Conservation (phyloP, 176 grass and related monocot species). For the Lolium perenne region DNA sequence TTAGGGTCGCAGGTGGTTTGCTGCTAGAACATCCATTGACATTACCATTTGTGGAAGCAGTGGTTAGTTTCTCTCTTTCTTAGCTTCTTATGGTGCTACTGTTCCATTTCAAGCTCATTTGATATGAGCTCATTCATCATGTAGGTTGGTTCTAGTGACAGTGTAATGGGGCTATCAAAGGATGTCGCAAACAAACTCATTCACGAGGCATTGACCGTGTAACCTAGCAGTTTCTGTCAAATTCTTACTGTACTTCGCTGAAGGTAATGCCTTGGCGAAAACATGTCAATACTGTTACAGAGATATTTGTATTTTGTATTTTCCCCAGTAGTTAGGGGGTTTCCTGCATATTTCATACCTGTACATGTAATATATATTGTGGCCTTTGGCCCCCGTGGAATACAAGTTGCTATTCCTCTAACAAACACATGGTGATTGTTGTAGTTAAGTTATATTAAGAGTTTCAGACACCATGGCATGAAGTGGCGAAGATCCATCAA, state of each 20-base stretch:
- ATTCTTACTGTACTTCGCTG: background rate
- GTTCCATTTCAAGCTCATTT: slow-evolving; percentile 25
- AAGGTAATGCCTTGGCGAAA: background rate
- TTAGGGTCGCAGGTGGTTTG: slow-evolving; percentile 86
- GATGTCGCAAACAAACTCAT: slow-evolving; percentile 74
- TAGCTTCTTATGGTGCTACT: background rate
- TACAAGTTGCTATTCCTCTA: no score
- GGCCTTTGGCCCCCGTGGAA: no score
- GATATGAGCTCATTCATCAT: background rate
- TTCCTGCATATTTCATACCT: no score
- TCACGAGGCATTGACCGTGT: slow-evolving; percentile 46
- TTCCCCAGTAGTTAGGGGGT: no score
- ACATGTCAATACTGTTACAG: background rate
- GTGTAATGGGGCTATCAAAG: slow-evolving; percentile 88
- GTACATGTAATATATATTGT: no score
- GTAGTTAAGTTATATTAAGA: background rate
- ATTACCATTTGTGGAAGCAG: slow-evolving; percentile 92
- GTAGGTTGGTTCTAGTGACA: slow-evolving; percentile 79
- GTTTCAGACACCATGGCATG: background rate
- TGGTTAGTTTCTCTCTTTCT: slow-evolving; percentile 60
- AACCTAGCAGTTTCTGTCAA: slow-evolving; percentile 21
- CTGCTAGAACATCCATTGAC: slow-evolving; percentile 86
- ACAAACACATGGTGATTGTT: background rate
- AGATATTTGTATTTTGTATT: no score
- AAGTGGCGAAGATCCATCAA: background rate